Evolutionary conservation across 345 rosid genomes (phyloP).

Genomic region (Dimocarpus longan): DNA sequence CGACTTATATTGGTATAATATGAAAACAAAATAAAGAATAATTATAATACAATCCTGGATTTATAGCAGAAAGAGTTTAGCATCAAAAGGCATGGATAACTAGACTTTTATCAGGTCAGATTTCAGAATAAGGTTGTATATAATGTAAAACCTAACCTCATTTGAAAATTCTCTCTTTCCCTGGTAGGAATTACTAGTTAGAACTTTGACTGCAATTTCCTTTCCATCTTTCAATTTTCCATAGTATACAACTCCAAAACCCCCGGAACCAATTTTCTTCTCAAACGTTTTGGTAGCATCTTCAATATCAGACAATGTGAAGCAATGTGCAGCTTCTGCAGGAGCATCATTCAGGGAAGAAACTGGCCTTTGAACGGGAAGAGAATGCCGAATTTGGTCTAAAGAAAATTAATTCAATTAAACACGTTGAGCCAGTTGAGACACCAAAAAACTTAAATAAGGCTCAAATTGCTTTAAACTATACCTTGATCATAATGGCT

Average conservation of each 20-base stretch:
- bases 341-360: slow-evolving; percentile 68
- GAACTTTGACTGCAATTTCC: slow-evolving; percentile 95
- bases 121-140: slow-evolving; percentile 3
- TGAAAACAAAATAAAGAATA: neutral
- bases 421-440: slow-evolving; percentile 13
- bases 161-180: slow-evolving; percentile 93
- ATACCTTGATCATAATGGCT: slow-evolving; percentile 47
- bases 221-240: slow-evolving; percentile 84
- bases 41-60: neutral
- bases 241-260: slow-evolving; percentile 91
- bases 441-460: slow-evolving; percentile 10
- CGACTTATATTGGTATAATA: neutral
- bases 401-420: slow-evolving; percentile 26
- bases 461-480: slow-evolving; percentile 11
- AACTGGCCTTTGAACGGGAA: slow-evolving; percentile 51
- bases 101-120: neutral
- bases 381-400: slow-evolving; percentile 48
- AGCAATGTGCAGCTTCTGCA: slow-evolving; percentile 83
- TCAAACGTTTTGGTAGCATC: slow-evolving; percentile 76
- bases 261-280: slow-evolving; percentile 96
- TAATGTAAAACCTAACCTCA: slow-evolving; percentile 58
- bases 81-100: slow-evolving; percentile 14
- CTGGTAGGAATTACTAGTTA: slow-evolving; percentile 77
- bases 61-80: neutral
- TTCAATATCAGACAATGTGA: slow-evolving; percentile 70